Evolutionary conservation across 2,329 filamentous ascomycete genomes (phyloP).

Genomic region (Curvularia sp.): DNA sequence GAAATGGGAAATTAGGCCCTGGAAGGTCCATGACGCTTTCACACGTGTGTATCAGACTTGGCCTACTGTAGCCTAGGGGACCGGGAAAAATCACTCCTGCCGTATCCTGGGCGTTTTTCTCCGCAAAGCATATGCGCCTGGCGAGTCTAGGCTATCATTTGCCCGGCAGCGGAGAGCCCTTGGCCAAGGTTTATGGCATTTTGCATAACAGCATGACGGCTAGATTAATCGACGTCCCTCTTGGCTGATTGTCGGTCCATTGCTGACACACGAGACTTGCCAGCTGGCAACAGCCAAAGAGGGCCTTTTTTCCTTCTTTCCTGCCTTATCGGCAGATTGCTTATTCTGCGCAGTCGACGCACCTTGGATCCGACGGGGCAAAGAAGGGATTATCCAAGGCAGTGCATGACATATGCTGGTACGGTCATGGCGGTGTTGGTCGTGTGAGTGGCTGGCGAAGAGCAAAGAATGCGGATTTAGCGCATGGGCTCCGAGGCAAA

Average conservation of each 20-base stretch:
- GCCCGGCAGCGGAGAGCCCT: conserved; percentile 14
- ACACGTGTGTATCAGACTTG: background rate
- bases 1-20: background rate
- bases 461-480: conserved; percentile 20
- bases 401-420: background rate
- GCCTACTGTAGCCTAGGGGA: conserved; percentile 17
- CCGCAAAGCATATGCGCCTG: conserved; percentile 13
- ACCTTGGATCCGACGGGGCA: background rate
- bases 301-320: background rate
- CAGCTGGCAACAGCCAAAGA: conserved; percentile 21
- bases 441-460: conserved; percentile 4
- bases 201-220: conserved; percentile 24
- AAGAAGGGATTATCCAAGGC: background rate
- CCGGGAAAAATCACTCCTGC: conserved; percentile 5
- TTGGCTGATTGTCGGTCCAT: conserved; percentile 2
- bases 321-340: conserved; percentile 9
- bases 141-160: conserved; percentile 11
- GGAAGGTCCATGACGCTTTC: conserved; percentile 1
- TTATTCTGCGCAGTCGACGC: conserved; percentile 22
- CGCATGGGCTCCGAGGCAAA: conserved; percentile 25
- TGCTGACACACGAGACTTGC: conserved; percentile 9
- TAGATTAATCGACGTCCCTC: conserved; percentile 14
- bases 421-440: background rate
- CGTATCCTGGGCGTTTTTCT: conserved; percentile 14
- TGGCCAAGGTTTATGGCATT: conserved; percentile 19